phyloP scores from a whole-genome alignment of 495 filamentous ascomycete species.

The Sabuloglossum arenarium region DNA sequence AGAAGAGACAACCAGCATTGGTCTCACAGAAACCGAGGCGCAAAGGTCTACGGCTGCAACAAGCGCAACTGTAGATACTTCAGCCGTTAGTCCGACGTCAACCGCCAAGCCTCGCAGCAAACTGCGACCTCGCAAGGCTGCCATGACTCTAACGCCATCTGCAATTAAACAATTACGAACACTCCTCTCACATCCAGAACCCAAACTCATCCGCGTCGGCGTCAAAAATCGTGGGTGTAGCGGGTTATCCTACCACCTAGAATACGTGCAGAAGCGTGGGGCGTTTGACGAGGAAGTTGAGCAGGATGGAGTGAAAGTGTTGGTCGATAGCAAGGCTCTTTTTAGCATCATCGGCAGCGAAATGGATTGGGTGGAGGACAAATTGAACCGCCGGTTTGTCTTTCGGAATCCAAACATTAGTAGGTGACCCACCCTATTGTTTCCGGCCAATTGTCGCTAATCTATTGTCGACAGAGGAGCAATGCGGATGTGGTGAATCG shows the following conservation, averaged over 20 bases:
- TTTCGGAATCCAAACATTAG: slow-evolving; percentile 97
- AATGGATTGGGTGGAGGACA: slow-evolving; percentile 98
- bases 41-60: slow-evolving; percentile 29
- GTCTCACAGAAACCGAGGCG: slow-evolving; percentile 38
- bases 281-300: slow-evolving; percentile 82
- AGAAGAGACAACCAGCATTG: slow-evolving; percentile 13
- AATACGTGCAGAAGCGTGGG: slow-evolving; percentile 81
- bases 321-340: slow-evolving; percentile 91
- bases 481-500: slow-evolving; percentile 93
- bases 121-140: slow-evolving; percentile 70
- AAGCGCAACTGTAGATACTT: slow-evolving; percentile 16
- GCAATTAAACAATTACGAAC: slow-evolving; percentile 57
- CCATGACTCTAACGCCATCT: slow-evolving; percentile 61
- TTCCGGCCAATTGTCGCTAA: background rate
- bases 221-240: slow-evolving; percentile 94
- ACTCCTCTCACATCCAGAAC: slow-evolving; percentile 60
- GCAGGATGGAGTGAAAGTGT: slow-evolving; percentile 86
- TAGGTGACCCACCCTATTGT: slow-evolving; percentile 29
- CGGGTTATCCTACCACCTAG: slow-evolving; percentile 82
- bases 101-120: slow-evolving; percentile 29
- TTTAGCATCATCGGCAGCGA: slow-evolving; percentile 97
- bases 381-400: slow-evolving; percentile 70
- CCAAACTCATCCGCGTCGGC: slow-evolving; percentile 82
- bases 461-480: slow-evolving; percentile 42
- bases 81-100: slow-evolving; percentile 10